These are phyloP conservation scores for Curvularia sp. DNA, from an alignment of 2,329 filamentous ascomycete species.

Conservation along the genomic window DNA sequence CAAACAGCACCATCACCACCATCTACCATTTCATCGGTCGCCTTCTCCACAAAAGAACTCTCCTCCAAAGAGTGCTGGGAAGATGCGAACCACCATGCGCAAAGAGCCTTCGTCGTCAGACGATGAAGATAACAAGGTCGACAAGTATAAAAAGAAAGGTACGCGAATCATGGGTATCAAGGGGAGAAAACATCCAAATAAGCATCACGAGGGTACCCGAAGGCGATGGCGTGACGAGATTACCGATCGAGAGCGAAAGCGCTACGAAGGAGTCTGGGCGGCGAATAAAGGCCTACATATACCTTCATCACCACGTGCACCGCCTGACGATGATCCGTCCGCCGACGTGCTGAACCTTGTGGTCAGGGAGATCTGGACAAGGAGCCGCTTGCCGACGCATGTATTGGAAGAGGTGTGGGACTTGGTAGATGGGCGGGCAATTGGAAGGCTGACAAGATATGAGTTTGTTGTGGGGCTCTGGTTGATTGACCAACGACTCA, in stretches of 20 bases:
- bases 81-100: slow-evolving; percentile 71
- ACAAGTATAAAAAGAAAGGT: slow-evolving; percentile 61
- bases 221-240: slow-evolving; percentile 79
- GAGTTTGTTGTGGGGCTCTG: slow-evolving; percentile 86
- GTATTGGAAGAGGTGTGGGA: slow-evolving; percentile 80
- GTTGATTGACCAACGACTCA: slow-evolving; percentile 81
- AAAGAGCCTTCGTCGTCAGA: slow-evolving; percentile 54
- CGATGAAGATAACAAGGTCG: slow-evolving; percentile 60
- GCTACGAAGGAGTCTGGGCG: slow-evolving; percentile 86
- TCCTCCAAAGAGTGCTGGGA: slow-evolving; percentile 53
- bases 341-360: slow-evolving; percentile 71
- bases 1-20: slow-evolving; percentile 49
- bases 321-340: slow-evolving; percentile 36
- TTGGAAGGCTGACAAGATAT: slow-evolving; percentile 66
- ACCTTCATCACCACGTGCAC: slow-evolving; percentile 19
- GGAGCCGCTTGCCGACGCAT: slow-evolving; percentile 70
- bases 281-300: slow-evolving; percentile 71
- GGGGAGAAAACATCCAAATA: slow-evolving; percentile 65
- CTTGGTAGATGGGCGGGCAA: slow-evolving; percentile 66
- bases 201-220: slow-evolving; percentile 77
- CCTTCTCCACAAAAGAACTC: slow-evolving; percentile 48
- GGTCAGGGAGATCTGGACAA: slow-evolving; percentile 75
- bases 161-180: slow-evolving; percentile 61
- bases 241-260: slow-evolving; percentile 73
- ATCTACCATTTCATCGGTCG: slow-evolving; percentile 48